Evolutionary conservation across 306 rosid species (phyloP).

Genomic region (Quercus variabilis): DNA sequence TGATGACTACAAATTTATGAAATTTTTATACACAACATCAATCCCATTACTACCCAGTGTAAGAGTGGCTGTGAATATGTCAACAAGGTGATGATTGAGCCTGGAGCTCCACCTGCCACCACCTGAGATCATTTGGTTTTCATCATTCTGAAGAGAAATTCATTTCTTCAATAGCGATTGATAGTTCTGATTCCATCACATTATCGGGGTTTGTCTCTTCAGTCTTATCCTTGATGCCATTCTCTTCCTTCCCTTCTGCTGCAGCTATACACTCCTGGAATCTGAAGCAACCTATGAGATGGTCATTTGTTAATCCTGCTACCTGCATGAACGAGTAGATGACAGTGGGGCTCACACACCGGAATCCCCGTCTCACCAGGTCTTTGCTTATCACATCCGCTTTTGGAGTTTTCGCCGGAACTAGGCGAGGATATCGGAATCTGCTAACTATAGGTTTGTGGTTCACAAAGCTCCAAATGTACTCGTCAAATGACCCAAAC

Average conservation of each 20-base stretch:
- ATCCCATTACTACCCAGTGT: conserved; percentile 36
- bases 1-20: conserved; percentile 43
- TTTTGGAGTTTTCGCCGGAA: conserved; percentile 75
- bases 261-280: conserved; percentile 61
- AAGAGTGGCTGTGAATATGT: conserved; percentile 26
- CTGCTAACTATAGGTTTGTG: conserved; percentile 61
- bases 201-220: conserved; percentile 34
- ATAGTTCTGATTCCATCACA: conserved; percentile 44
- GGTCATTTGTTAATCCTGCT: conserved; percentile 73
- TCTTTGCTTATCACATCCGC: conserved; percentile 82
- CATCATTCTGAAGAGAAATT: conserved; percentile 59
- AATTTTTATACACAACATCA: conserved; percentile 45
- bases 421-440: conserved; percentile 82
- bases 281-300: conserved; percentile 71
- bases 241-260: conserved; percentile 55
- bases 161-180: conserved; percentile 55
- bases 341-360: conserved; percentile 69
- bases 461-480: conserved; percentile 81
- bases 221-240: conserved; percentile 32
- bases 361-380: conserved; percentile 70
- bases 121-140: neutral
- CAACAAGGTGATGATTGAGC: conserved; percentile 29
- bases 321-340: conserved; percentile 83
- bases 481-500: conserved; percentile 69
- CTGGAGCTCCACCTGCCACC: conserved; percentile 18